Base-by-base conservation (phyloP, 257 asterid species). In the Apocynum venetum region DNA sequence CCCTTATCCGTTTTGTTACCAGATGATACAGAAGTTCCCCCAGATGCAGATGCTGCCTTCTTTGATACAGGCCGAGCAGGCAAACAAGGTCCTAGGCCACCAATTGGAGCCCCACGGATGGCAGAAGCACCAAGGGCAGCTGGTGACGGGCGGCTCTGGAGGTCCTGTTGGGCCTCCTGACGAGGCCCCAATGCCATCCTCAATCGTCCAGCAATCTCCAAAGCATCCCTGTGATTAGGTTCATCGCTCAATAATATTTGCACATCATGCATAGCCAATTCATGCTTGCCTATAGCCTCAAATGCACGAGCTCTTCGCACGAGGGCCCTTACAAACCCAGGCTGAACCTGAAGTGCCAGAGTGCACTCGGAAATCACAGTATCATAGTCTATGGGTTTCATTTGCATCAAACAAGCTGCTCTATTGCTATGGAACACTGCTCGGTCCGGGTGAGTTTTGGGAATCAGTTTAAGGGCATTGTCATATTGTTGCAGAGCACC, bases 91-190 rank as follows among this genome's bases (percentile, higher is more conserved):
- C 98, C 97, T 51, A 91, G 90, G 41, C 99, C 99, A 17, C 87
- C 93, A 81, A 93, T 84, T 9, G 99, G 97, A 36, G 97, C 97
- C 75, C 97, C 97, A 44, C 97, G 95, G 38, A 93, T 93, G 0
- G 99, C 99, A 77, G 99, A 96, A 56, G 99, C 99, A 55, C 99
- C 99, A 60, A 96, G 93, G 11, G 99, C 99, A 10, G 99, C 99
- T 14, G 98, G 99, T 2, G 99, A 96, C 6, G 99, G 99, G 46
- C 96, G 94, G 85, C 99, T 96, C 80, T 90, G 98, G 73, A 94
- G 97, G 71, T 96, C 99, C 88, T 91, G 97, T 77, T 89, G 98
- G 59, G 94, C 90, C 80, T 94, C 97, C 56, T 83, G 96, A 11
- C 94, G 90, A 35, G 93, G 91, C 41, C 91, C 94, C 48, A 91